These are phyloP conservation scores for Candida sp. DNA, from an alignment of 1,139 yeast species.

Conservation along the genomic window DNA sequence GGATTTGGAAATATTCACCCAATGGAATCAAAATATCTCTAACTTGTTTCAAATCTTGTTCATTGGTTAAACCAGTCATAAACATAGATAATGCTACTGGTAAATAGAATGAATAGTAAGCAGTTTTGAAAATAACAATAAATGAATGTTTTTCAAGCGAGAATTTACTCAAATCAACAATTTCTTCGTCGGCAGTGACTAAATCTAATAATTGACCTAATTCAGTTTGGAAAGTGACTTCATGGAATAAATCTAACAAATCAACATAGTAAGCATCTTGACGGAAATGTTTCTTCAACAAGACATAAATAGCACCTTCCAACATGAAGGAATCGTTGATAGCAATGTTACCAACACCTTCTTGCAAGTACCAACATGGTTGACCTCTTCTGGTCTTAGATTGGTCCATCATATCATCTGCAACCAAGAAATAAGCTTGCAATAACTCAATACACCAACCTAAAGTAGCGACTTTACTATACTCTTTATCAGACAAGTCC, in stretches of 20 bases:
- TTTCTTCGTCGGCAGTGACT: slow-evolving; percentile 96
- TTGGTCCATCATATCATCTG: slow-evolving; percentile 99
- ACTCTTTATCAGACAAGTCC: slow-evolving; percentile 66
- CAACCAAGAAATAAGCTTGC: slow-evolving; percentile 96
- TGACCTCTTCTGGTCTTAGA: slow-evolving; percentile 98
- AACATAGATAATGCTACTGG: slow-evolving; percentile 98
- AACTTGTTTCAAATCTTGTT: slow-evolving; percentile 82
- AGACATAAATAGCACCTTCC: slow-evolving; percentile 89
- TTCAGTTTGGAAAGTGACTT: slow-evolving; percentile 96
- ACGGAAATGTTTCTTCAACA: slow-evolving; percentile 87
- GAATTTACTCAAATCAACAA: slow-evolving; percentile 84
- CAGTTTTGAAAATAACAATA: slow-evolving; percentile 95
- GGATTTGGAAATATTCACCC: slow-evolving; percentile 99
- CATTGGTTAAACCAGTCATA: slow-evolving; percentile 75
- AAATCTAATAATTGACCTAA: slow-evolving; percentile 94
- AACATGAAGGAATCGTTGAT: slow-evolving; percentile 97
- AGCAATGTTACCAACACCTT: slow-evolving; percentile 86
- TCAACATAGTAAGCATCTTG: slow-evolving; percentile 82
- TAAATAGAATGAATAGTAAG: slow-evolving; percentile 94
- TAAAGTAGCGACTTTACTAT: slow-evolving; percentile 79
- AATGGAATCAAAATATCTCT: slow-evolving; percentile 85
- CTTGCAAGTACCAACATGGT: slow-evolving; percentile 93
- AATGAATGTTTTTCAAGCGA: slow-evolving; percentile 88
- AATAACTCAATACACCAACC: slow-evolving; percentile 97
- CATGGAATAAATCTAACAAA: slow-evolving; percentile 87